Evolutionary conservation across 1,284 basidiomycete genomes (phyloP), one percentile per base, ranked within the genome.

Genomic region (Sanguinoderma infundibulare): DNA sequence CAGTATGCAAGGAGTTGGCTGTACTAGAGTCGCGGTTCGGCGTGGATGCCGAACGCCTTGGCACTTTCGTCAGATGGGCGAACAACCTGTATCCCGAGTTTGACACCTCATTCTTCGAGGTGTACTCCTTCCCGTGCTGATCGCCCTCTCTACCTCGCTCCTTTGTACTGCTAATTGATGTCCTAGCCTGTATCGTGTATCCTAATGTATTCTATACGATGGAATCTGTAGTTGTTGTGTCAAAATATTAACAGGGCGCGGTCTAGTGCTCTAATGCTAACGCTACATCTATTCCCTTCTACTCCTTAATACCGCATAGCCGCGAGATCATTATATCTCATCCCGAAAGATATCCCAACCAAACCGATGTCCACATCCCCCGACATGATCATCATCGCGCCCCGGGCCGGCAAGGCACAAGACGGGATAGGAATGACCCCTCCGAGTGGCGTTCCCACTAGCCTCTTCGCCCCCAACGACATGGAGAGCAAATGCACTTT

Each of bases 351-450:
- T 61, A 6, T 69, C 63, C 72, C 72, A 73, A 14, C 69, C 73
- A 30, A 69, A 30, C 26, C 53, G 53, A 60, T 76, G 76, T 14
- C 70, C 72, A 57, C 76, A 77, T 0, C 71, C 67, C 6, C 67
- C 67, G 1, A 68, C 55, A 66, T 77, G 77, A 0, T 53, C 57
- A 3, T 56, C 66, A 32, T 58, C 62, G 26, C 63, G 67, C 9
- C 57, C 65, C 6, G 74, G 66, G 2, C 83, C 83, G 14, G 77
- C 79, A 38, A 86, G 74, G 67, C 84, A 87, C 20, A 86, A 70
- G 5, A 78, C 67, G 2, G 84, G 85, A 32, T 75, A 73, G 26
- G 58, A 15, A 58, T 60, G 30, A 62, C 65, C 40, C 57, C 62
- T 20, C 55, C 49, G n/a, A n/a, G n/a, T 30, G 28, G 36, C 72